phyloP scores from a whole-genome alignment of 768 basidiomycete genomes.

The Rhodotorula paludigena region DNA sequence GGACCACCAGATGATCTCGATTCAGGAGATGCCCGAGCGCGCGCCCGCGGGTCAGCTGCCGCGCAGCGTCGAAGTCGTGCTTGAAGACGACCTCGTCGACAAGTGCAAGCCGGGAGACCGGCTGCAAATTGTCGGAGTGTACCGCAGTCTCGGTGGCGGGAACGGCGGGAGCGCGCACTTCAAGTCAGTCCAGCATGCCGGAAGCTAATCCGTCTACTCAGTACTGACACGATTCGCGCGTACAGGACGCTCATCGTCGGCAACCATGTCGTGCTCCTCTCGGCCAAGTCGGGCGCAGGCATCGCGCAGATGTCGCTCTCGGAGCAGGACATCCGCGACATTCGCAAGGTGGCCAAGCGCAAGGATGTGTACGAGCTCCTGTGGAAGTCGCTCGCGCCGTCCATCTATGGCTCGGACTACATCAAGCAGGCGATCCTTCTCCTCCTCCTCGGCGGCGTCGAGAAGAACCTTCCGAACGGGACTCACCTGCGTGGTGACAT shows the following conservation, averaged over 20 bases:
- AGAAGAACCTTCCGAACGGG: slow-evolving; percentile 95
- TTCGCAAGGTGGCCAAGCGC: slow-evolving; percentile 87
- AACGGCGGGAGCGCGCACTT: slow-evolving; percentile 68
- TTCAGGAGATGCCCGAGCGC: slow-evolving; percentile 99
- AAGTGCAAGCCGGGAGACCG: slow-evolving; percentile 96
- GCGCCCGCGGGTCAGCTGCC: slow-evolving; percentile 96
- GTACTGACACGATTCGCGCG: neutral
- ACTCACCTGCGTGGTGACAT: slow-evolving; percentile 99
- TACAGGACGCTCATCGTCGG: slow-evolving; percentile 82
- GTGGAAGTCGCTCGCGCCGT: slow-evolving; percentile 91
- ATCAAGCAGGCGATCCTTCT: slow-evolving; percentile 92
- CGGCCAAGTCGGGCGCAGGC: slow-evolving; percentile 89
- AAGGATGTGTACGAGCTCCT: slow-evolving; percentile 80
- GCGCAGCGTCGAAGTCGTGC: slow-evolving; percentile 87
- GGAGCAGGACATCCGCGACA: slow-evolving; percentile 87
- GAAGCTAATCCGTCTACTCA: no score
- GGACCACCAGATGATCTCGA: slow-evolving; percentile 94
- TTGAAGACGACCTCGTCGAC: slow-evolving; percentile 96
- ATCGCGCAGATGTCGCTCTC: slow-evolving; percentile 88
- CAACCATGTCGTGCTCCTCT: slow-evolving; percentile 89
- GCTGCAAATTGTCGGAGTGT: slow-evolving; percentile 91
- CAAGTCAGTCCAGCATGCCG: slow-evolving; percentile 59
- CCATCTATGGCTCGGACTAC: slow-evolving; percentile 91
- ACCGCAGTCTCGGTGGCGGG: slow-evolving; percentile 88
- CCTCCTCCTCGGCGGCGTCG: slow-evolving; percentile 88